These are phyloP conservation scores for Phialocephala subalpina DNA, from an alignment of 2,329 filamentous ascomycete genomes.

Conservation along the genomic window DNA sequence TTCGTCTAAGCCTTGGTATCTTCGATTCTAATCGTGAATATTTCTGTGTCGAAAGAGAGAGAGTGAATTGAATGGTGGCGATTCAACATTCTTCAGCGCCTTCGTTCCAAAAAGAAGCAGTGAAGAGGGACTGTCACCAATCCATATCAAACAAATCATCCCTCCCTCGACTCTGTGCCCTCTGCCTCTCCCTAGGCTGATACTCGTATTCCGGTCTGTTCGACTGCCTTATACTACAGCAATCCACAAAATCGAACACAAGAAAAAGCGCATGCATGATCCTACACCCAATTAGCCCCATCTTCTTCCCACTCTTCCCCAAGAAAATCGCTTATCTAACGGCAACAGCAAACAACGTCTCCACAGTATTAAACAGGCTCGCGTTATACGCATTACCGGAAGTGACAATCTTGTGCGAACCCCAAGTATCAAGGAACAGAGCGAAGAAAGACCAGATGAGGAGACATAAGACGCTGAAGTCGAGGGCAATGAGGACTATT, in stretches of 20 bases:
- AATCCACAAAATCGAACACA: conserved; percentile 24
- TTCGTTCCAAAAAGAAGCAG: neutral
- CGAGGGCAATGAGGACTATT: conserved; percentile 14
- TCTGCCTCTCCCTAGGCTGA: neutral
- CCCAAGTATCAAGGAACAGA: conserved; percentile 18
- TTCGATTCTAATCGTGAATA: no score
- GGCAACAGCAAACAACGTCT: conserved; percentile 18
- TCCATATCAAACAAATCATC: conserved; percentile 24
- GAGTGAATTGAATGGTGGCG: neutral
- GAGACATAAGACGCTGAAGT: conserved; percentile 14
- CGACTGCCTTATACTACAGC: conserved; percentile 12
- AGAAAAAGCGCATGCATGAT: conserved; percentile 17
- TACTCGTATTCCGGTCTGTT: conserved; percentile 1
- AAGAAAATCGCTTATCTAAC: conserved; percentile 16
- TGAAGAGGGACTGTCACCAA: conserved; percentile 13
- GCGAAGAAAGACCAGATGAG: conserved; percentile 24
- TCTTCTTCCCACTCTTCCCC: neutral
- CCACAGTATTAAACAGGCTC: conserved; percentile 8
- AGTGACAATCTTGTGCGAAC: neutral
- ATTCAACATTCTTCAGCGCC: neutral
- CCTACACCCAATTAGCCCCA: conserved; percentile 8
- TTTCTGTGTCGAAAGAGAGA: neutral
- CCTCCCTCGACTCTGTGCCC: conserved; percentile 2
- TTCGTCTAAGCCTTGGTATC: no score
- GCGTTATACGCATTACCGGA: neutral